Conservation (phyloP, 2,329 filamentous ascomycete genomes). For the Pseudonectria foliicola region DNA sequence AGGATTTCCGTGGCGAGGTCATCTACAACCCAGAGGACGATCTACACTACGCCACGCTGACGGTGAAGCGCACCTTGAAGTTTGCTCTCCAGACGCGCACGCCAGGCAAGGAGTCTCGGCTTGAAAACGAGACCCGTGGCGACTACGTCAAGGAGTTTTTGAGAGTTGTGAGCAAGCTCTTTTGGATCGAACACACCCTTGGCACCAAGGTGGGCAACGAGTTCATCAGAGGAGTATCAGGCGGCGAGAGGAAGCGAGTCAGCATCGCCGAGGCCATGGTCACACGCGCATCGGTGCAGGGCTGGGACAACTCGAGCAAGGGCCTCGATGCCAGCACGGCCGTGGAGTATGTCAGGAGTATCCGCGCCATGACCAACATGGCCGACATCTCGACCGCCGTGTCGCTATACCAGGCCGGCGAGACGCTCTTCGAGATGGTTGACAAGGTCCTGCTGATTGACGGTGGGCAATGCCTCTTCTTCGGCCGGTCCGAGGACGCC, state of each 20-base stretch:
- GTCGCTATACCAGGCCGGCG: conserved; percentile 64
- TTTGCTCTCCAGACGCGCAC: conserved; percentile 62
- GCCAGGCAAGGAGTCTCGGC: conserved; percentile 40
- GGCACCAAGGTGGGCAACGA: conserved; percentile 65
- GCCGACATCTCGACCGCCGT: conserved; percentile 64
- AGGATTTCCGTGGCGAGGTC: conserved; percentile 52
- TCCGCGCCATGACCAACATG: conserved; percentile 61
- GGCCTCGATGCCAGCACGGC: conserved; percentile 68
- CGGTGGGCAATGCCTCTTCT: conserved; percentile 64
- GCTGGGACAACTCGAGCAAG: conserved; percentile 68
- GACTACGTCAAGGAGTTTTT: conserved; percentile 48
- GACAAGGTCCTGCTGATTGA: conserved; percentile 75
- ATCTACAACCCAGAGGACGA: conserved; percentile 64
- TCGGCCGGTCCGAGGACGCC: conserved; percentile 55
- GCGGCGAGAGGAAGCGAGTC: conserved; percentile 66
- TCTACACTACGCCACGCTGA: conserved; percentile 62
- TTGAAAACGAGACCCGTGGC: conserved; percentile 52
- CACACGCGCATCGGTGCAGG: conserved; percentile 54
- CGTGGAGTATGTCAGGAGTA: conserved; percentile 60
- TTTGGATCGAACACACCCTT: conserved; percentile 64
- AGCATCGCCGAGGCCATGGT: conserved; percentile 64
- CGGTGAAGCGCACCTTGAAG: conserved; percentile 57
- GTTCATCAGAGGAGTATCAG: conserved; percentile 54
- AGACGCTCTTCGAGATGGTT: conserved; percentile 59
- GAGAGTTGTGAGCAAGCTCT: conserved; percentile 59